These are phyloP conservation scores for Pisolithus microcarpus DNA, from an alignment of 768 basidiomycete species.

Conservation along the genomic window DNA sequence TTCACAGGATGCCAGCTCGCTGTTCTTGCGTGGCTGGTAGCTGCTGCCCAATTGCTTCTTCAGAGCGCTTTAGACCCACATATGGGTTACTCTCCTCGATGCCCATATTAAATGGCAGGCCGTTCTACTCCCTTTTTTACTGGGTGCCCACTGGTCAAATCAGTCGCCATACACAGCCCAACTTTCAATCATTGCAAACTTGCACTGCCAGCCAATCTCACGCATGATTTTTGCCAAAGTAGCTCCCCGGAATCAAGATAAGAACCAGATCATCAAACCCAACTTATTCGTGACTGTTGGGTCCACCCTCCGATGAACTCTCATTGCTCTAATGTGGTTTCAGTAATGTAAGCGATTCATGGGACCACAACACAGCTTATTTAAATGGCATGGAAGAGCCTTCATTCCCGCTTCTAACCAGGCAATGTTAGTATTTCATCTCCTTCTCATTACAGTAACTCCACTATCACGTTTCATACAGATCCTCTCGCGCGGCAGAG, in stretches of 20 bases:
- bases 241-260: constrained; percentile 8
- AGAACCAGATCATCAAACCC: constrained; percentile 8
- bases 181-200: too few relatives aligned
- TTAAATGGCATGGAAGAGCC: constrained; percentile 35
- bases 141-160: too few relatives aligned
- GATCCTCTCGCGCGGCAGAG: not conserved
- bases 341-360: constrained; percentile 16
- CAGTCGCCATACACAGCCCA: too few relatives aligned
- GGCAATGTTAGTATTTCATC: constrained; percentile 24
- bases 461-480: not conserved
- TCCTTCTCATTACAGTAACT: not conserved
- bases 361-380: constrained; percentile 43
- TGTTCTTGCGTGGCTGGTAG: too few relatives aligned
- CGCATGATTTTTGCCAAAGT: not conserved
- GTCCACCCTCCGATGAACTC: not conserved
- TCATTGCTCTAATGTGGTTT: not conserved
- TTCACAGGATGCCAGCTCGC: too few relatives aligned
- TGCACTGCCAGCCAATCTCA: not conserved
- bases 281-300: constrained; percentile 7
- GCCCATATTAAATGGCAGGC: too few relatives aligned
- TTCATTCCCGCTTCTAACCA: constrained; percentile 40
- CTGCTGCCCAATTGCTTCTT: too few relatives aligned
- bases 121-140: too few relatives aligned
- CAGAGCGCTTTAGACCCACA: too few relatives aligned
- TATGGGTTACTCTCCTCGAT: too few relatives aligned